Percentiles rank a stretch among this genome's conserved stretches.
Conservation (phyloP, 768 basidiomycete genomes). For the Suillus hirtellus region DNA sequence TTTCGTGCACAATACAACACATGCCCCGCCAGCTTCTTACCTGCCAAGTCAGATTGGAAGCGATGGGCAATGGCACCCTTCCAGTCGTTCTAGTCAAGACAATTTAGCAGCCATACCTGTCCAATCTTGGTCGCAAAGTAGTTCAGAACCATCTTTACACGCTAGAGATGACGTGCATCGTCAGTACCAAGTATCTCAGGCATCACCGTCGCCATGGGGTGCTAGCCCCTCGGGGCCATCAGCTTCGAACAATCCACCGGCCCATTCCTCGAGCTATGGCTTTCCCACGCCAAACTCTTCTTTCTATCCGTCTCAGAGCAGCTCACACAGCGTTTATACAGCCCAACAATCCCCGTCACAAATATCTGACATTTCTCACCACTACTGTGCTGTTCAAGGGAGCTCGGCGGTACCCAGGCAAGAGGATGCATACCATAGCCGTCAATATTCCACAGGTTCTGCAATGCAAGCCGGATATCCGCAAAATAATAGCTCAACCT, state of each 20-base stretch:
- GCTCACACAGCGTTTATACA: constrained; percentile 34
- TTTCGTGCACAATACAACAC: constrained; percentile 27
- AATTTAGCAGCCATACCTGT: constrained; percentile 23
- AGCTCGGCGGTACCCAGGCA: constrained; percentile 27
- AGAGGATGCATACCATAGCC: constrained; percentile 20
- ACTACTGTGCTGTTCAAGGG: constrained; percentile 28
- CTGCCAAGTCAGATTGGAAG: constrained; percentile 21
- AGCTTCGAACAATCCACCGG: constrained; percentile 22
- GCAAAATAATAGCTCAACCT: constrained; percentile 19
- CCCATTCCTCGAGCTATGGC: constrained; percentile 27
- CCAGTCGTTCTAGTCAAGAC: constrained; percentile 16
- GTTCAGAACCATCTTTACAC: constrained; percentile 20
- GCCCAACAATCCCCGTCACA: constrained; percentile 35
- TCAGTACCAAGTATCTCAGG: constrained; percentile 27
- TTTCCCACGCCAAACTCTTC: constrained; percentile 60
- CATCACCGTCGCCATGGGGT: constrained; percentile 29
- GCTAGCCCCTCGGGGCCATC: constrained; percentile 25
- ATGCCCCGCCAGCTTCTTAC: constrained; percentile 25
- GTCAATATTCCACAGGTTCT: constrained; percentile 29
- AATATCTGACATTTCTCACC: constrained; percentile 27
- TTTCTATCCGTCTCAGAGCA: constrained; percentile 49
- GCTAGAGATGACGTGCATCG: constrained; percentile 28
- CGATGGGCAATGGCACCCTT: constrained; percentile 23
- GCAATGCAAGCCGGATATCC: constrained; percentile 29
- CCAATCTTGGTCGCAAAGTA: constrained; percentile 29